Evolutionary conservation across 768 basidiomycete species (phyloP), one percentile per base, ranked within the genome.

Genomic region (Suillus weaverae): DNA sequence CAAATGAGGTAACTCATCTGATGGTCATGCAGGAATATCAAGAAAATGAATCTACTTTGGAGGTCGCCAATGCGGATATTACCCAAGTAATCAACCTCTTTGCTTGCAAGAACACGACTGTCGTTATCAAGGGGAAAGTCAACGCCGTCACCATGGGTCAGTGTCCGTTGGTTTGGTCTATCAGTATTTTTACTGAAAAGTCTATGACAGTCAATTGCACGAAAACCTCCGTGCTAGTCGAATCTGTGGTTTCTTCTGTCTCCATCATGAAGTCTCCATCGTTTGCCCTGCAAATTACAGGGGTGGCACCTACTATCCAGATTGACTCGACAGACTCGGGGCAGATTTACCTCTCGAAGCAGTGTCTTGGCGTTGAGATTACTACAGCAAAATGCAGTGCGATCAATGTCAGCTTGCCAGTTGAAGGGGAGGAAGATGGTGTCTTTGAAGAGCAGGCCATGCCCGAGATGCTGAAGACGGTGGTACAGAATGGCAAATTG

Each of bases 321-420:
- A 79, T 99, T 22, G 97, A 99, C 77, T 89, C 91, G 18, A 97
- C 95, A 16, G 97, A 99, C 77, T 93, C 92, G 8, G 97, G 97
- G 6, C 93, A 95, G 74, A 88, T 99, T 68, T 99, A 92, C 79
- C 85, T 99, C 44, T 95, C 94, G 30, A 91, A 89, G 72, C 87
- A 85, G 14, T 90, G 90, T 69, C 81, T 98, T 60, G 84, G 76
- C 62, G 84, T 87, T 11, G 95, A 98, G 79, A 91, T 99, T 70
- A 93, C 92, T 35, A 97, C 95, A 0, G 90, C 94, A 60, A 98
- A 99, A 78, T 96, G 94, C 77, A 94, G 92, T 71, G 83, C 88
- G 38, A 91, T 99, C 77, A 99, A 99, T 78, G 82, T 99, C 68
- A 92, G 86, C 69, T 73, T 98, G 26, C 95, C 95, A 0, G 87